Evolutionary conservation across 768 basidiomycete species (phyloP), one percentile per base, ranked within the genome.

Genomic region (Cytidiella melzeri): DNA sequence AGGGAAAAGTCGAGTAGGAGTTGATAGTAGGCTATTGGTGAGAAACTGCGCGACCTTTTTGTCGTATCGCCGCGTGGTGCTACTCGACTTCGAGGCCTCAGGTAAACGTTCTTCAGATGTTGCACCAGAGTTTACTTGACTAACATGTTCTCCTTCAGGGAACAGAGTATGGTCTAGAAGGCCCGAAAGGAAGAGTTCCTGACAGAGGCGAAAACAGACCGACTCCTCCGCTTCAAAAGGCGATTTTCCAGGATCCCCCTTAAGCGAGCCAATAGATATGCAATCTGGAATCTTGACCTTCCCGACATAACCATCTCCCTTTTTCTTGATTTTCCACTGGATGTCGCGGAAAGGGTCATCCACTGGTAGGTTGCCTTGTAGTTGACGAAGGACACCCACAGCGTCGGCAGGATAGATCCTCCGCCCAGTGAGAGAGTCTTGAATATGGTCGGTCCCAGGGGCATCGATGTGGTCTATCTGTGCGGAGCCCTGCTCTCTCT

Each of bases 1-100:
- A 2, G 85, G 83, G 60, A 80, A 84, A n/a, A 85, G 71, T 48
- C 48, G 60, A 21, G 56, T 53, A n/a, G 52, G 57, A 15, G 50
- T 60, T 56, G 43, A 57, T 50, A 18, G 23, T 11, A 55, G 20
- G 57, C 56, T 15, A 69, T 78, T 76, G 11, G 54, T 53, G 90
- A 90, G 91, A 60, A 92, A 87, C 34, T 71, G 65, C n/a, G 88
- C 79, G 41, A 61, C 64, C 62, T 77, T 84, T 52, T 76, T 73
- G 11, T 67, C 62, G 66, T 90, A 87, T 44, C 69, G 66, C 6
- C 52, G 52, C 11, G 52, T 53, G 25, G 37, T 46, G 28, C 52
- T 52, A 48, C 48, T 63, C 5, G 46, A 11, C 13, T 61, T 36
- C 23, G 52, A 1, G 34, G 40, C 15, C 40, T 37, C 24, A 20